Base-by-base conservation (phyloP, 495 filamentous ascomycete species). In the Symbiotaphrina buchneri region DNA sequence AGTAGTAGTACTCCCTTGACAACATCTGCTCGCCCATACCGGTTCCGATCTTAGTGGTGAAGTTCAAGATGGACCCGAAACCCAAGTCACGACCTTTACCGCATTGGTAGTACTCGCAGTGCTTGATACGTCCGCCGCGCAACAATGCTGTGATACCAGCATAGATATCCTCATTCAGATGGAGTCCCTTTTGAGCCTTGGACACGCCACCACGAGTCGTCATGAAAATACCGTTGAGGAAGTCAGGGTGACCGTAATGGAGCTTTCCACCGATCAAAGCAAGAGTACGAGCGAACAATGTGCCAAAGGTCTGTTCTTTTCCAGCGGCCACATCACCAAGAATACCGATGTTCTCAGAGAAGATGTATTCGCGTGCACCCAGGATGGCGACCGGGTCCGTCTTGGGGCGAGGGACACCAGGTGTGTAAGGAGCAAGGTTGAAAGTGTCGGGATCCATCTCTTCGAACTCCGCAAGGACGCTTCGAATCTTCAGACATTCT, bases 11-110 rank as follows among this genome's bases (percentile, higher is more conserved):
- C 52, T 99, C 87, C 34, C 87, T 65, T 28, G 87, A 99, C 31
- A 99, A 61, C 74, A 99, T 83, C 47, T 99, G 87, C 48, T 99
- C 87, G 51, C 87, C 87, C 87, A 99, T 99, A 65, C 87, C 87
- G 50, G 87, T 99, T 47, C 87, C 87, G 46, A 99, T 95, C 70
- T 99, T 99, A 40, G 87, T 99, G 7, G 87, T 99, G 62, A 99
- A 99, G 65, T 99, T 99, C 34, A 99, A 63, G 67, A 99, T 91
- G 22, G 87, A 95, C 38, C 87, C 87, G 49, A 99, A 99, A 46
- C 87, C 87, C 48, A 95, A 67, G 74, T 99, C 87, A 87, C 87
- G 87, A 66, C 87, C 87, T 53, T 99, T 99, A 50, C 87, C 87
- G 51, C 87, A 99, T 54, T 99, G 87, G 58, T 91, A 95, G 58